These are phyloP conservation scores for Ceratocystis smalleyi DNA, from an alignment of 2,329 filamentous ascomycete species.

Conservation along the genomic window DNA sequence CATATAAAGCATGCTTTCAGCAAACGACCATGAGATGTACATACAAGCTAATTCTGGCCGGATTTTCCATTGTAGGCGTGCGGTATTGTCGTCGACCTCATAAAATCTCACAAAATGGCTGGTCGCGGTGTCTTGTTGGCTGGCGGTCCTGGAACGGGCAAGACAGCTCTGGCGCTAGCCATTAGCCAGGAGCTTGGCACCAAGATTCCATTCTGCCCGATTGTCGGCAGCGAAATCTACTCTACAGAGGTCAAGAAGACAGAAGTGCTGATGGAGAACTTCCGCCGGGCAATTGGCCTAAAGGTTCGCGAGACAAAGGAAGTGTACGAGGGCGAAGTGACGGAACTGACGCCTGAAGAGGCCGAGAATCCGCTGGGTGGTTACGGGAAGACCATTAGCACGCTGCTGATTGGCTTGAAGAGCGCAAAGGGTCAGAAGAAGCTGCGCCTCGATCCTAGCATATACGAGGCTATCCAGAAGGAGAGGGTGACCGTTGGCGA, in stretches of 20 bases:
- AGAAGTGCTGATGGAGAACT: conserved; percentile 98
- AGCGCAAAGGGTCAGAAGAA: conserved; percentile 96
- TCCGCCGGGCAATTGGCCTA: conserved; percentile 85
- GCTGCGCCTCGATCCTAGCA: conserved; percentile 86
- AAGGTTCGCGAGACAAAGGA: conserved; percentile 98
- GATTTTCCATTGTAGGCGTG: conserved; percentile 48
- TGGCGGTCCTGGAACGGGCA: conserved; percentile 88
- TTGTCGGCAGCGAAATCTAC: conserved; percentile 96
- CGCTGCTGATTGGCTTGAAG: conserved; percentile 85
- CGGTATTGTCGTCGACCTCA: conserved; percentile 88
- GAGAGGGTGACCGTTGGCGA: conserved; percentile 92
- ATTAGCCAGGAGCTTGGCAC: conserved; percentile 95
- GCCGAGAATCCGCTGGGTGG: conserved; percentile 92
- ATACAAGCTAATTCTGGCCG: neutral
- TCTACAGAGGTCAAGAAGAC: conserved; percentile 99
- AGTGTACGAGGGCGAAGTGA: conserved; percentile 97
- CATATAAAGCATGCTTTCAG: too few species aligned
- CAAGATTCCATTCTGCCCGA: conserved; percentile 96
- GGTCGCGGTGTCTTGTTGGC: conserved; percentile 85
- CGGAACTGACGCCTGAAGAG: conserved; percentile 92
- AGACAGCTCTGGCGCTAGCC: conserved; percentile 87
- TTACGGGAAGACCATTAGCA: conserved; percentile 95
- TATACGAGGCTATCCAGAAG: conserved; percentile 98
- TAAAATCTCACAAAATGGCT: conserved; percentile 94
- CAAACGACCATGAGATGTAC: neutral